Conservation (phyloP, 2,329 filamentous ascomycete genomes). For the Fusarium ramigenum region DNA sequence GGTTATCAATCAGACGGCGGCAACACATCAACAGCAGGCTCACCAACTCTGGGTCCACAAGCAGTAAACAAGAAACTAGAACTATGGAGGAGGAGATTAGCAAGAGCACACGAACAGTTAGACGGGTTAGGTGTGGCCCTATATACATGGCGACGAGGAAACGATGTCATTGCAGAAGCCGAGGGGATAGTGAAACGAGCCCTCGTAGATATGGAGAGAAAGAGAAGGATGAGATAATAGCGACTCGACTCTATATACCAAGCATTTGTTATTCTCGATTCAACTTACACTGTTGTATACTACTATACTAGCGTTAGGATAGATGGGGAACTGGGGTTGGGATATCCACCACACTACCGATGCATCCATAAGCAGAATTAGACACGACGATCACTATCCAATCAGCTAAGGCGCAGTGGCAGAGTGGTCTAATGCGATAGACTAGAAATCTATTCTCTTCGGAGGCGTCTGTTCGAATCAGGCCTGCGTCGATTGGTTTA, state of each 20-base stretch:
- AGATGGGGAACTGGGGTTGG: not conserved
- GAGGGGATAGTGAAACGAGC: conserved; percentile 69
- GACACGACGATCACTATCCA: not conserved
- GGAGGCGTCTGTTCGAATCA: conserved; percentile 39
- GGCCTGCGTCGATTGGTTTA: conserved; percentile 31
- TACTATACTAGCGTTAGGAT: not conserved
- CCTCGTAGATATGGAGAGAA: conserved; percentile 54
- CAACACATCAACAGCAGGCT: conserved; percentile 47
- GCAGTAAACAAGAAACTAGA: conserved; percentile 73
- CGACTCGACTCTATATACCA: not conserved
- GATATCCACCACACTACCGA: not conserved
- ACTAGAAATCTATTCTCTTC: conserved; percentile 39
- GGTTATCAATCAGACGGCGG: conserved; percentile 44
- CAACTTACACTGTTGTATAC: not conserved
- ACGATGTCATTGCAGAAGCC: conserved; percentile 74
- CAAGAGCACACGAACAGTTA: conserved; percentile 69
- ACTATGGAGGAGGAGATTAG: conserved; percentile 75
- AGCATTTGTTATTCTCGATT: not conserved
- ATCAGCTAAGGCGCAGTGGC: conserved; percentile 36
- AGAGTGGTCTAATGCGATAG: conserved; percentile 39
- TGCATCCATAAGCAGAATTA: not conserved
- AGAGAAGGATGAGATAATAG: conserved; percentile 27
- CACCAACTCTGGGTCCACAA: conserved; percentile 48
- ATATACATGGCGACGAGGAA: conserved; percentile 77
- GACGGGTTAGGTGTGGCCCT: conserved; percentile 72